Percentiles rank a stretch among this genome's conserved stretches.
Evolutionary conservation across 2,329 filamentous ascomycete species (phyloP).

Genomic region (Colletotrichum somersetense): DNA sequence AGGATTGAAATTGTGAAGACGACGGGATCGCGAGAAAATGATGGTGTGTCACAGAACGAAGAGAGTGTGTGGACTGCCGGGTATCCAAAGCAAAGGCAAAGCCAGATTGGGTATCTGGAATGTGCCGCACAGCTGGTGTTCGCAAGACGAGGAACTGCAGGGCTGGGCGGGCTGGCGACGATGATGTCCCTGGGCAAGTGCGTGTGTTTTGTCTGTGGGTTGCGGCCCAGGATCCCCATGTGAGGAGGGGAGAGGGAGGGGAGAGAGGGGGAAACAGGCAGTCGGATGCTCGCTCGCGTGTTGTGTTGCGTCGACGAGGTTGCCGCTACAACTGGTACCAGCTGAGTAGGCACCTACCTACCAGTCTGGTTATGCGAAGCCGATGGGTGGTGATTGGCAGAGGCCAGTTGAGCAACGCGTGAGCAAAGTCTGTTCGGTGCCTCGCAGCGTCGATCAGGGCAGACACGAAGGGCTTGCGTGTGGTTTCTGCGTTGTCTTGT

Average conservation of each 20-base stretch:
- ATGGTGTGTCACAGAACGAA: constrained; percentile 21
- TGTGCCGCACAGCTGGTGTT: constrained; percentile 18
- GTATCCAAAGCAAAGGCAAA: constrained; percentile 31
- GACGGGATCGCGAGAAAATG: constrained; percentile 19
- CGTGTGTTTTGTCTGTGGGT: constrained; percentile 29
- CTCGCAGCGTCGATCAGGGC: constrained; percentile 25
- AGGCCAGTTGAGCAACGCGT: constrained; percentile 21
- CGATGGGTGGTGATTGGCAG: constrained; percentile 13
- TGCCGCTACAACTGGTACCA: constrained; percentile 10
- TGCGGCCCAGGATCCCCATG: constrained; percentile 27
- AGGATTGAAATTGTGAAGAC: constrained; percentile 1
- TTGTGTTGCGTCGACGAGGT: constrained; percentile 14
- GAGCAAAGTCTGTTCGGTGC: constrained; percentile 22
- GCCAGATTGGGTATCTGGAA: constrained; percentile 17
- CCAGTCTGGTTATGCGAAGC: neutral
- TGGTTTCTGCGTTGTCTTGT: constrained; percentile 15
- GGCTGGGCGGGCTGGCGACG: constrained; percentile 21
- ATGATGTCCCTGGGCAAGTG: constrained; percentile 20
- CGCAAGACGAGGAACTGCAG: constrained; percentile 13
- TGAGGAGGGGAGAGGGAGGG: constrained; percentile 22
- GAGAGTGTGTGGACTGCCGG: constrained; percentile 16
- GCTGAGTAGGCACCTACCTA: neutral
- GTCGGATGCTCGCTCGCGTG: constrained; percentile 16
- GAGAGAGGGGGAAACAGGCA: constrained; percentile 29
- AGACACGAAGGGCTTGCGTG: constrained; percentile 33